Evolutionary conservation across 164 flowering plant species (phyloP).

Genomic region (Liquidambar formosana): DNA sequence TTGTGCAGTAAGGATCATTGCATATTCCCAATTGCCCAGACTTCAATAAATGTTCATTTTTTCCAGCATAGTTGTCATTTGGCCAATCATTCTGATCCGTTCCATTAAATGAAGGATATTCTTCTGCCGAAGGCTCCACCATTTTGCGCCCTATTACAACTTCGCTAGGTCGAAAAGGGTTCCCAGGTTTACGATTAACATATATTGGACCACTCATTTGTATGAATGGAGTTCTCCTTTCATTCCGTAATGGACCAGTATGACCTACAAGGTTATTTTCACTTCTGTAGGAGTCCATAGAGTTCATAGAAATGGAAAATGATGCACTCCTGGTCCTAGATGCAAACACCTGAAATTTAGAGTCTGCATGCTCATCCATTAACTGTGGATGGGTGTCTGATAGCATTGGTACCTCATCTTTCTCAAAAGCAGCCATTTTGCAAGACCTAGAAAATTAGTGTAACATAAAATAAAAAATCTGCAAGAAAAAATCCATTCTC

Average conservation of each 20-base stretch:
- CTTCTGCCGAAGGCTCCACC: slow-evolving; percentile 33
- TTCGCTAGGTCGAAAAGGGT: slow-evolving; percentile 19
- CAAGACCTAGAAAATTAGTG: too few relatives aligned
- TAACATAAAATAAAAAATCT: too few relatives aligned
- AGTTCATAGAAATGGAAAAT: slow-evolving; percentile 40
- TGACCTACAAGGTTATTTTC: slow-evolving; percentile 37
- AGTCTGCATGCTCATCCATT: slow-evolving; percentile 24
- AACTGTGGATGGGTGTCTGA: slow-evolving; percentile 26
- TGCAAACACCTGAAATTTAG: slow-evolving; percentile 20
- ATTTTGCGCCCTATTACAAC: slow-evolving; percentile 16
- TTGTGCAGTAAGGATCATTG: slow-evolving; percentile 90
- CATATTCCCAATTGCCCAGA: slow-evolving; percentile 89
- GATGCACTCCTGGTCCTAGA: slow-evolving; percentile 57
- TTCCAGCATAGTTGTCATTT: slow-evolving; percentile 30
- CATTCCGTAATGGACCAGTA: slow-evolving; percentile 69
- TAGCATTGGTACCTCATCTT: slow-evolving; percentile 72
- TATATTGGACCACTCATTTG: slow-evolving; percentile 74
- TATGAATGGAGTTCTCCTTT: slow-evolving; percentile 38
- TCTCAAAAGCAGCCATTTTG: slow-evolving; percentile 48
- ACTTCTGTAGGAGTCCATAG: slow-evolving; percentile 33
- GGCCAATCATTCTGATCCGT: slow-evolving; percentile 35
- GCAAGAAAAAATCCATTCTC: too few relatives aligned
- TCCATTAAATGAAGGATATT: slow-evolving; percentile 36
- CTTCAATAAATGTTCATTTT: slow-evolving; percentile 70
- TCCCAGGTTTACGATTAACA: slow-evolving; percentile 27